Evolutionary conservation across 169 alveolate species (phyloP).

Genomic region (Blepharisma undulans): DNA sequence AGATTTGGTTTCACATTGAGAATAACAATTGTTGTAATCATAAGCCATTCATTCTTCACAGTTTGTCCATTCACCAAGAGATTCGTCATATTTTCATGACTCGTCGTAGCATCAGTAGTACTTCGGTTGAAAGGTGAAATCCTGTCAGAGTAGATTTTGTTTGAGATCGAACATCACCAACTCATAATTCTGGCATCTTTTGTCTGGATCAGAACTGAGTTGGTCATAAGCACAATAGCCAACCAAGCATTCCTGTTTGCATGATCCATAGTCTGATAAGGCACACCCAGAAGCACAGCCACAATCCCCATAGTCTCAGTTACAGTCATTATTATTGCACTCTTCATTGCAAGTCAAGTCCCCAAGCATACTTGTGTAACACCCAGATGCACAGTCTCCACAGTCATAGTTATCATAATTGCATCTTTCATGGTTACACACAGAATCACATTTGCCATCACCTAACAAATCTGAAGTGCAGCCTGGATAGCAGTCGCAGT

Average conservation of each 20-base stretch:
- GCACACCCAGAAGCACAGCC: neutral
- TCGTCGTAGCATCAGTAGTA: neutral
- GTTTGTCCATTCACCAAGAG: neutral
- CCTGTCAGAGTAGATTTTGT: neutral
- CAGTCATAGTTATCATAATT: conserved; percentile 34
- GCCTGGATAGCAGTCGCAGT: neutral
- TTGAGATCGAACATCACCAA: neutral
- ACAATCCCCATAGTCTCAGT: neutral
- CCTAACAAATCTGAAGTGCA: neutral
- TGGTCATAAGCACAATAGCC: neutral
- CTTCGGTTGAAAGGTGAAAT: neutral
- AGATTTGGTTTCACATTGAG: neutral
- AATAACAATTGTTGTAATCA: neutral
- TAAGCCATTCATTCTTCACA: neutral
- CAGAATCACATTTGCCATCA: conserved; percentile 29
- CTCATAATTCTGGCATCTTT: neutral
- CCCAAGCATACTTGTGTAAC: neutral
- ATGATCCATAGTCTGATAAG: neutral
- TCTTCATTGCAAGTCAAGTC: neutral
- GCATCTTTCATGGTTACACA: conserved; percentile 28
- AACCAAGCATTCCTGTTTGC: neutral
- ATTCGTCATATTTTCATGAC: neutral
- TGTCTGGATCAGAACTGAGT: neutral
- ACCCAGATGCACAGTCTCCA: conserved; percentile 26
- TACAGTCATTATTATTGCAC: neutral